These are phyloP conservation scores for Thalassiosira profunda DNA, from an alignment of 108 stramenopile genomes.

Conservation along the genomic window DNA sequence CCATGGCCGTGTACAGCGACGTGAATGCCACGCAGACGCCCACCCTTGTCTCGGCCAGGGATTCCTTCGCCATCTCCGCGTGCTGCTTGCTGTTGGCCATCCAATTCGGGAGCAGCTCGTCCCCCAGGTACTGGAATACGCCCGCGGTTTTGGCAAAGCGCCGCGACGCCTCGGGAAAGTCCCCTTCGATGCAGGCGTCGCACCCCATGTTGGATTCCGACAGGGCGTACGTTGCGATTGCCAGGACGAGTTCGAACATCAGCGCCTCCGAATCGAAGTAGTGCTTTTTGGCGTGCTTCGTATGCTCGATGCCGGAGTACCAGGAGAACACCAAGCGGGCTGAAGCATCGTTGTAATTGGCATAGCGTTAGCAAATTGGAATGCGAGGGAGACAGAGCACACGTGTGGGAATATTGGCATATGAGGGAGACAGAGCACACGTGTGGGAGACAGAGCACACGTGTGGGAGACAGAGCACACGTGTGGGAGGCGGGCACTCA, in stretches of 20 bases:
- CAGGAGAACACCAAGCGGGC: conserved; percentile 70
- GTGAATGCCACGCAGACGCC: conserved; percentile 70
- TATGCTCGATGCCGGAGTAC: conserved; percentile 80
- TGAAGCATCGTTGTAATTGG: no score
- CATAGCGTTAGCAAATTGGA: no score
- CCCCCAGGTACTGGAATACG: conserved; percentile 69
- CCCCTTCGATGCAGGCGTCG: conserved; percentile 71
- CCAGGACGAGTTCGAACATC: conserved; percentile 89
- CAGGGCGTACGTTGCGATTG: conserved; percentile 71
- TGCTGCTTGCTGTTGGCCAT: conserved; percentile 75
- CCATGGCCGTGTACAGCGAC: conserved; percentile 76
- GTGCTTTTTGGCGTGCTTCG: conserved; percentile 29
- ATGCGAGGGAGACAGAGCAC: no score
- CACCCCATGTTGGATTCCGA: conserved; percentile 79
- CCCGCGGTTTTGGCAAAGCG: conserved; percentile 83
- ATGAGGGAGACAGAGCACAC: no score
- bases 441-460: no score
- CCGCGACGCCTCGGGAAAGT: conserved; percentile 77
- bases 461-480: no score
- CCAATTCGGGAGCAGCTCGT: conserved; percentile 85
- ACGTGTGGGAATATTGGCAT: no score
- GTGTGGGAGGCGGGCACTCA: conserved; percentile 42
- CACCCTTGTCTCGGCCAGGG: conserved; percentile 66
- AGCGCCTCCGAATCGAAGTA: conserved; percentile 84
- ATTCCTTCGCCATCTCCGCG: conserved; percentile 62